These are phyloP conservation scores for Magnaporthales sp. DNA, from an alignment of 2,329 filamentous ascomycete genomes.

Conservation along the genomic window DNA sequence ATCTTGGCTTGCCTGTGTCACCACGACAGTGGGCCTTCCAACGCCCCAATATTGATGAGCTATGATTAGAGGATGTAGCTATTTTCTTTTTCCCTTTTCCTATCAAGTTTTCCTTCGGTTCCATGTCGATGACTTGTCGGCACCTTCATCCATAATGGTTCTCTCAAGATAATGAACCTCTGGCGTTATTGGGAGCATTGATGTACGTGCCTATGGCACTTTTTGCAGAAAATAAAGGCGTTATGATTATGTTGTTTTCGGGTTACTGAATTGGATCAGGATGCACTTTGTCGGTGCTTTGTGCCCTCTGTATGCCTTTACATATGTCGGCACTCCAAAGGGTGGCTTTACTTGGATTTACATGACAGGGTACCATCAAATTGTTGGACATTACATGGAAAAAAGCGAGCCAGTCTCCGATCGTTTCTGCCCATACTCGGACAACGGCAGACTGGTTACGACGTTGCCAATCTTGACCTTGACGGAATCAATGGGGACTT, in stretches of 20 bases:
- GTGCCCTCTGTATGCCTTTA: neutral
- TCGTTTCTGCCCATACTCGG: neutral
- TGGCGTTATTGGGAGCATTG: neutral
- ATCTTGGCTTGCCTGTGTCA: slow-evolving; percentile 42
- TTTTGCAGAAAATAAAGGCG: neutral
- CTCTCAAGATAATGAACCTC: neutral
- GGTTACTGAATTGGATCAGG: neutral
- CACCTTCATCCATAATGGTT: too few relatives aligned
- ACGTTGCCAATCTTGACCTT: slow-evolving; percentile 71
- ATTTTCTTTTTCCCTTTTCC: neutral
- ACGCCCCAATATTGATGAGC: slow-evolving; percentile 37
- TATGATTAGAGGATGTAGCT: slow-evolving; percentile 22
- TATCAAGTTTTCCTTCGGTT: too few relatives aligned
- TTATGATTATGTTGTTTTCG: neutral
- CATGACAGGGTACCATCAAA: neutral
- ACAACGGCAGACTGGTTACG: slow-evolving; percentile 38
- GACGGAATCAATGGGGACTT: slow-evolving; percentile 48
- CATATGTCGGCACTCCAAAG: neutral
- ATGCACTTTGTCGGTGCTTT: neutral
- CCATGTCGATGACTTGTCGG: neutral
- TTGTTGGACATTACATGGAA: neutral
- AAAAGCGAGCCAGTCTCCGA: neutral
- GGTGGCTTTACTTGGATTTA: neutral
- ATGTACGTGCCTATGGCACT: neutral
- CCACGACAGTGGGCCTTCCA: slow-evolving; percentile 38